Evolutionary conservation across 2,329 filamentous ascomycete genomes (phyloP), one percentile per base, ranked within the genome.

Genomic region (Beauveria caledonica): DNA sequence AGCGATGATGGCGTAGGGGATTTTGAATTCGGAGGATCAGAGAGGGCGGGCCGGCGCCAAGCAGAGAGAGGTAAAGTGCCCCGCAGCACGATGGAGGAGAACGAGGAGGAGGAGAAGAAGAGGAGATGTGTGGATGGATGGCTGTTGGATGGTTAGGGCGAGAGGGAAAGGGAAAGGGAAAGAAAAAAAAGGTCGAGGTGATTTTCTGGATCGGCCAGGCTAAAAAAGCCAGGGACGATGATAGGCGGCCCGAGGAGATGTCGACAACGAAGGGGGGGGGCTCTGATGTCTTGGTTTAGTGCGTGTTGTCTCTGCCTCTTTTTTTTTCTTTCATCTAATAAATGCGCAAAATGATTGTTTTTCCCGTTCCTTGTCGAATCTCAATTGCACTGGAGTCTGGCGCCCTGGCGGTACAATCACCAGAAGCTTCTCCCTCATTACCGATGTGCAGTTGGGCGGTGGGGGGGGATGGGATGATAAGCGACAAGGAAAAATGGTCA

Each of bases 21-120:
- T 42, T 58, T 58, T 58, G 55, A 40, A 42, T 45, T 52, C 21
- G 36, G 48, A 52, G 48, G 56, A 59, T 59, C 56, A 59, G 48
- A 45, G 23, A 48, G 27, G 36, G 46, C 56, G 56, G 56, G 56
- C 56, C 56, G 56, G 46, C 45, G 45, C 55, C 55, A 58, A 42
- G 55, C 42, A 36, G n/a, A 56, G 42, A 56, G 40, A 44, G 51
- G 25, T 29, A 36, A 42, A 29, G 45, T 23, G 55, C 48, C 56
- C 56, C 56, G 48, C 56, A 21, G 15, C 23, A 17, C 33, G 44
- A 42, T 49, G 45, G 25, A n/a, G 17, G 33, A 39, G 39, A 39
- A 44, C 23, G n/a, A 51, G 27, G 49, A 36, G 36, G 46, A 25
- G 27, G 46, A 9, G 53, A 46, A 17, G 55, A 49, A 19, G 46